A percentile compares a stretch with the other conserved stretches of the same genome.
Evolutionary conservation across 768 basidiomycete genomes (phyloP).

Genomic region (Sporobolomyces pararoseus): DNA sequence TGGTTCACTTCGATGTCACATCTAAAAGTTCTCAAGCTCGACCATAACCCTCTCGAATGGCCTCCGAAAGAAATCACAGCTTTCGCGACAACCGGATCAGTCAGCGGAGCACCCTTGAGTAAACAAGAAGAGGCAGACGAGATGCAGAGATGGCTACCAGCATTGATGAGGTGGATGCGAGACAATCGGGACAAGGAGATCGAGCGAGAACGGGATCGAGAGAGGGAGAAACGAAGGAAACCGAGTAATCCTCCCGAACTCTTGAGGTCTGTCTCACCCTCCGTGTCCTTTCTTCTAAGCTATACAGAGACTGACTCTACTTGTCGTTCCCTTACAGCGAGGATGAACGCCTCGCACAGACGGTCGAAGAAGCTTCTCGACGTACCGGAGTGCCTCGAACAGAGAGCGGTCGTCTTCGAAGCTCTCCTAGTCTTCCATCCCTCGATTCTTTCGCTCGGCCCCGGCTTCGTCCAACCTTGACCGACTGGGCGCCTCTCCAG

Average conservation of each 20-base stretch:
- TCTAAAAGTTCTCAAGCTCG: constrained; percentile 75
- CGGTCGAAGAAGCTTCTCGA: not conserved
- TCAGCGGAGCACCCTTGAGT: constrained; percentile 34
- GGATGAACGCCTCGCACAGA: constrained; percentile 6
- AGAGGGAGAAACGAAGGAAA: constrained; percentile 10
- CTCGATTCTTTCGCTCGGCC: constrained; percentile 5
- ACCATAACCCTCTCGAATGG: constrained; percentile 92
- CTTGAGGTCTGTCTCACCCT: constrained; percentile 12
- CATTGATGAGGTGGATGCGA: constrained; percentile 28
- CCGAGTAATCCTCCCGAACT: constrained; percentile 12
- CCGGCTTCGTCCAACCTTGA: constrained; percentile 1
- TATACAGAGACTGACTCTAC: no score
- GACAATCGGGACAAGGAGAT: constrained; percentile 25
- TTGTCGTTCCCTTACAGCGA: constrained; percentile 3
- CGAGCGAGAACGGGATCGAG: constrained; percentile 22
- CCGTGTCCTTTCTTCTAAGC: not conserved
- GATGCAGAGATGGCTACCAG: constrained; percentile 66
- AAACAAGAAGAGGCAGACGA: constrained; percentile 55
- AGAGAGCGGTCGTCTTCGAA: constrained; percentile 21
- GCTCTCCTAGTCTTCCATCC: constrained; percentile 19
- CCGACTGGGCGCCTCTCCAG: not conserved
- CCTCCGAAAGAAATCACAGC: constrained; percentile 61
- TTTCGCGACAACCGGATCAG: constrained; percentile 12
- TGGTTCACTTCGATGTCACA: constrained; percentile 71
- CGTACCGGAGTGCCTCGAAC: constrained; percentile 11